Conservation (phyloP, 306 rosid species). For the Gleditsia sinensis region DNA sequence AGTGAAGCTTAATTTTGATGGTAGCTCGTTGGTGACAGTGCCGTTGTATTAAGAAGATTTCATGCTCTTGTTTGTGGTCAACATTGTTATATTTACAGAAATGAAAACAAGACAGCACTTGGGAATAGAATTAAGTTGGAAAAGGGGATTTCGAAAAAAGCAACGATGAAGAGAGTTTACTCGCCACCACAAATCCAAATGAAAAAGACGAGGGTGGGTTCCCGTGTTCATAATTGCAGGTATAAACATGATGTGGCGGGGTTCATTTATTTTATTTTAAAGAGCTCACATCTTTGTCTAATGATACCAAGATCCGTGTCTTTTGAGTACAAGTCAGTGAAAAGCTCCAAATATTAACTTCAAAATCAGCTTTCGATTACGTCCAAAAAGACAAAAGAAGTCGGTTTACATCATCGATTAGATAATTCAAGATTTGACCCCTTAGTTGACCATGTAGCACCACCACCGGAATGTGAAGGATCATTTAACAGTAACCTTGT, state of each 20-base stretch:
- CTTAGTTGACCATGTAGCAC: slow-evolving; percentile 52
- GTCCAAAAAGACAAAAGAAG: slow-evolving; percentile 14
- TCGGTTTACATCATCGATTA: background rate
- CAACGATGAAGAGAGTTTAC: background rate
- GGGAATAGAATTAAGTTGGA: slow-evolving; percentile 11
- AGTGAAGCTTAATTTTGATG: slow-evolving; percentile 9
- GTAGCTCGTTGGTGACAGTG: slow-evolving; percentile 18
- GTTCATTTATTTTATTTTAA: slow-evolving; percentile 23
- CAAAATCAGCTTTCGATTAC: background rate
- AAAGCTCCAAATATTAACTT: slow-evolving; percentile 32
- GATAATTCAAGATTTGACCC: slow-evolving; percentile 51
- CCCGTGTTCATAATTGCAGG: slow-evolving; percentile 31
- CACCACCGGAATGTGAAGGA: slow-evolving; percentile 18
- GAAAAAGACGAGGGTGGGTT: slow-evolving; percentile 29
- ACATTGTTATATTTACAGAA: slow-evolving; percentile 24
- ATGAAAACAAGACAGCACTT: slow-evolving; percentile 39
- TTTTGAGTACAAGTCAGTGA: slow-evolving; percentile 38
- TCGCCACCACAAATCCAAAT: slow-evolving; percentile 27
- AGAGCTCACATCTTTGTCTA: slow-evolving; percentile 39
- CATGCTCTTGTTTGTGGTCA: slow-evolving; percentile 29
- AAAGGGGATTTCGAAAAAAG: slow-evolving; percentile 24
- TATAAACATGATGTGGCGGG: slow-evolving; percentile 21
- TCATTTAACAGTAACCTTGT: slow-evolving; percentile 31
- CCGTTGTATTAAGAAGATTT: slow-evolving; percentile 6
- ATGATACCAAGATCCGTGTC: slow-evolving; percentile 52